Evolutionary conservation across 2,329 filamentous ascomycete genomes (phyloP).

Genomic region (Acephala macrosclerotiorum): DNA sequence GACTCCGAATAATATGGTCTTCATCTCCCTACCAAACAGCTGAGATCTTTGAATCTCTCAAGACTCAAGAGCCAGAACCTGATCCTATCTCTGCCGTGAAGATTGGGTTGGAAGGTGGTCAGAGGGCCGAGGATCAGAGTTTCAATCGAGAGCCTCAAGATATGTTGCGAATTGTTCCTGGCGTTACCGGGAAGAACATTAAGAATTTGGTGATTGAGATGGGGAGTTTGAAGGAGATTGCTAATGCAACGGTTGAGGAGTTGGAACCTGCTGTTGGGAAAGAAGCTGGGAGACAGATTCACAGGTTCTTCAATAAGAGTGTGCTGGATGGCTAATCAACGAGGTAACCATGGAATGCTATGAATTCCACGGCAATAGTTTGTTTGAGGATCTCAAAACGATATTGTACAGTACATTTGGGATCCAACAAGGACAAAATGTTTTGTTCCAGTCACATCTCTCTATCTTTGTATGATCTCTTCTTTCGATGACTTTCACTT

Average conservation of each 20-base stretch:
- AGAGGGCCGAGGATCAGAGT: conserved; percentile 69
- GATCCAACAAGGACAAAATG: no score
- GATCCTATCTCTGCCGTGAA: conserved; percentile 88
- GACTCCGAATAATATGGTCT: conserved; percentile 91
- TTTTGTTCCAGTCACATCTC: no score
- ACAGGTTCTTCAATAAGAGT: conserved; percentile 75
- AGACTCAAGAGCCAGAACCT: conserved; percentile 87
- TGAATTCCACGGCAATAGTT: no score
- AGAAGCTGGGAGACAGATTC: conserved; percentile 78
- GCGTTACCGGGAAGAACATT: conserved; percentile 81
- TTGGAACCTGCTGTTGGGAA: conserved; percentile 78
- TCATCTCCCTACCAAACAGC: conserved; percentile 94
- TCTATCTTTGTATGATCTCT: no score
- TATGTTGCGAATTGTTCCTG: conserved; percentile 86
- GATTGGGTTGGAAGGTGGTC: conserved; percentile 74
- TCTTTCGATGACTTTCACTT: no score
- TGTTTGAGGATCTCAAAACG: not conserved
- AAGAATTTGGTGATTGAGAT: conserved; percentile 74
- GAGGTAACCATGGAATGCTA: no score
- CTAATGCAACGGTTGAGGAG: conserved; percentile 82
- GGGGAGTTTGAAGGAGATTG: conserved; percentile 81
- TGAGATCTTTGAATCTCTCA: conserved; percentile 94
- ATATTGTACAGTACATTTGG: no score
- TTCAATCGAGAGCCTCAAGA: conserved; percentile 90
- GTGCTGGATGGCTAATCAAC: conserved; percentile 34